phyloP scores from a whole-genome alignment of 352 stramenopile species.

The Globisporangium lucens region DNA sequence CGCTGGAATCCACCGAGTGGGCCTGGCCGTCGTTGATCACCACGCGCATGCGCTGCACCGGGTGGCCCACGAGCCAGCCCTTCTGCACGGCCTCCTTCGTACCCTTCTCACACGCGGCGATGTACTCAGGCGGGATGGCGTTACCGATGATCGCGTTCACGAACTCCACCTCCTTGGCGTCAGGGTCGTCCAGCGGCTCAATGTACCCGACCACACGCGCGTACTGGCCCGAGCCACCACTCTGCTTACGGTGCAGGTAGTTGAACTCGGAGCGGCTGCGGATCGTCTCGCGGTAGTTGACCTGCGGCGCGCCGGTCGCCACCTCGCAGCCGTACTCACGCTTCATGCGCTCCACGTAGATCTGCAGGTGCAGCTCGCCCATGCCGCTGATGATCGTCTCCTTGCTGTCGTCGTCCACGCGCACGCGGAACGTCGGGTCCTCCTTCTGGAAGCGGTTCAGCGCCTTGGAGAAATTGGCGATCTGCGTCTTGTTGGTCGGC shows the following conservation, averaged over 20 bases:
- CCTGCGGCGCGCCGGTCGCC: conserved; percentile 89
- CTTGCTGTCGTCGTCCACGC: conserved; percentile 96
- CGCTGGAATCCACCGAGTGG: conserved; percentile 98
- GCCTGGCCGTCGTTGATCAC: conserved; percentile 90
- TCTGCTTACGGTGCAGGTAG: conserved; percentile 99
- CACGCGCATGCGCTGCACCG: conserved; percentile 88
- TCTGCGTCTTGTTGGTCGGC: conserved; percentile 92
- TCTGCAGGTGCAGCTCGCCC: conserved; percentile 98
- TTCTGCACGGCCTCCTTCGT: conserved; percentile 94
- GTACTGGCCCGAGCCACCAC: conserved; percentile 96
- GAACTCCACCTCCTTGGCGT: conserved; percentile 92
- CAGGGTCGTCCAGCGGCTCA: conserved; percentile 90
- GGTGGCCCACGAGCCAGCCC: conserved; percentile 94
- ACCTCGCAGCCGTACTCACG: conserved; percentile 97
- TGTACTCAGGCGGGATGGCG: conserved; percentile 98
- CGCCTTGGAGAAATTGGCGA: conserved; percentile 96
- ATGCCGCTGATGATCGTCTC: conserved; percentile 99
- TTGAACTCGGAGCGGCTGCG: conserved; percentile 93
- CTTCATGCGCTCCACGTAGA: conserved; percentile 99
- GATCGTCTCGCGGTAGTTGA: conserved; percentile 99
- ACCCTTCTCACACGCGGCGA: conserved; percentile 97
- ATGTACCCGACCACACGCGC: conserved; percentile 96
- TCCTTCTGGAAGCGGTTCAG: conserved; percentile 97
- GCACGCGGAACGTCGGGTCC: conserved; percentile 97
- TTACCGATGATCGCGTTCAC: conserved; percentile 97